Evolutionary conservation across 164 flowering plant genomes (phyloP), one percentile per base, ranked within the genome.

Genomic region (Sextonia rubra): DNA sequence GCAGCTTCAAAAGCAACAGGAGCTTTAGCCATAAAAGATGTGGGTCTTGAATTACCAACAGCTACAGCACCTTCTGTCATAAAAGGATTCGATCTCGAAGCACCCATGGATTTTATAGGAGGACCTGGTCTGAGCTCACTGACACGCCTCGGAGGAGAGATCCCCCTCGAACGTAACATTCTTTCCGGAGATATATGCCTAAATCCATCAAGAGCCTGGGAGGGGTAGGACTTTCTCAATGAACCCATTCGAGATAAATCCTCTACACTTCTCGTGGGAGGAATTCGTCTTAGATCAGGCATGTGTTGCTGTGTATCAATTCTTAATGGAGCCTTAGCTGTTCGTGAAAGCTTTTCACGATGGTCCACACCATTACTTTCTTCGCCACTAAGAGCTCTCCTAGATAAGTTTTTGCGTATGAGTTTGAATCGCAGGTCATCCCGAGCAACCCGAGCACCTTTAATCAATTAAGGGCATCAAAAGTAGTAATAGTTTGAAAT

Each of bases 361-460:
- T 89, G 93, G 76, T 90, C 93, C 64, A 73, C 68, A 61, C 30
- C 71, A 44, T 67, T 72, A 25, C 52, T 26, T 14, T 71, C 71
- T 56, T 77, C 74, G 11, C 27, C 74, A 71, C 74, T 80, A 58
- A 69, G 69, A 60, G 81, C 66, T 69, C 74, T 60, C 44, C 79
- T 72, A 72, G 48, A 72, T 44, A 68, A 72, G 70, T 69, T 84
- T 75, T 92, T 92, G 76, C 78, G 87, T 84, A 85, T 79, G 71
- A 92, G 86, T 83, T 89, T 92, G 74, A 77, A 77, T 23, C 97
- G 85, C 60, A 92, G 88, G 75, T 92, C 97, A 81, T 77, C 82
- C 76, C 76, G 79, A 66, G 75, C 75, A 69, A 90, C 81, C 64
- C 29, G 78, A 26, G 48, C 44, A 80, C 75, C 97, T 90, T 80